These are phyloP conservation scores for Calocybe gangraenosa DNA, from an alignment of 768 basidiomycete species.

Conservation along the genomic window DNA sequence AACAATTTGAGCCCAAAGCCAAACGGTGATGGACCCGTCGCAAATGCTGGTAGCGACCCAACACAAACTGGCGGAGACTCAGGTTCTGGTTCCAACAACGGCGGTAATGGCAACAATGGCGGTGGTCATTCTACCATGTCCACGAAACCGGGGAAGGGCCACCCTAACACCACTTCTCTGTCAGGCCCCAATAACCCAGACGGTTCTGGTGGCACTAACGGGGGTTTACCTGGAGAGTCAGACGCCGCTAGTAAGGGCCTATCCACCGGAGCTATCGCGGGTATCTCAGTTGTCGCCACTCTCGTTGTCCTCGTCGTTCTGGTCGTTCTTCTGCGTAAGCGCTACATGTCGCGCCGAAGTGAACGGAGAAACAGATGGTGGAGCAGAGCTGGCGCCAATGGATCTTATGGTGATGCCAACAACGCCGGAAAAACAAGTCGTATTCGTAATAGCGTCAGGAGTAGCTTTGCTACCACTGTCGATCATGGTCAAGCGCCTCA, in stretches of 20 bases:
- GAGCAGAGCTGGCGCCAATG: conserved; percentile 19
- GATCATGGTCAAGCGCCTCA: conserved; percentile 35
- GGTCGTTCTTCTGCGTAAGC: conserved; percentile 43
- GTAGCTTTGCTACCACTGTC: conserved; percentile 64
- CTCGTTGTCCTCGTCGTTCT: conserved; percentile 31
- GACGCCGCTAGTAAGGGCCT: conserved; percentile 18
- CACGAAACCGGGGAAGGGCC: not conserved
- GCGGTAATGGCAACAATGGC: not conserved
- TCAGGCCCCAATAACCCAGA: conserved; percentile 4
- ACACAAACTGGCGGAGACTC: conserved; percentile 7
- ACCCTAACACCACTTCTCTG: conserved; percentile 11
- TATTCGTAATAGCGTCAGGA: conserved; percentile 30
- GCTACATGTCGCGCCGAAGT: conserved; percentile 36
- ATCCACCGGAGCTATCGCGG: conserved; percentile 45
- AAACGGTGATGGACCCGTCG: conserved; percentile 3
- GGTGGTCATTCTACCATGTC: conserved; percentile 1
- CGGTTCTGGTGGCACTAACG: conserved; percentile 5
- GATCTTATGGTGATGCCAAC: conserved; percentile 22
- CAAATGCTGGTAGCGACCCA: conserved; percentile 2
- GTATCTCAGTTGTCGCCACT: conserved; percentile 31
- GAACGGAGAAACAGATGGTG: conserved; percentile 40
- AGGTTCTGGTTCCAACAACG: not conserved
- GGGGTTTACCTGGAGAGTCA: conserved; percentile 5
- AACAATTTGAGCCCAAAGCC: conserved; percentile 1
- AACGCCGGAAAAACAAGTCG: conserved; percentile 15